Conservation (phyloP, 306 rosid genomes). For the Hylodesmum podocarpum region DNA sequence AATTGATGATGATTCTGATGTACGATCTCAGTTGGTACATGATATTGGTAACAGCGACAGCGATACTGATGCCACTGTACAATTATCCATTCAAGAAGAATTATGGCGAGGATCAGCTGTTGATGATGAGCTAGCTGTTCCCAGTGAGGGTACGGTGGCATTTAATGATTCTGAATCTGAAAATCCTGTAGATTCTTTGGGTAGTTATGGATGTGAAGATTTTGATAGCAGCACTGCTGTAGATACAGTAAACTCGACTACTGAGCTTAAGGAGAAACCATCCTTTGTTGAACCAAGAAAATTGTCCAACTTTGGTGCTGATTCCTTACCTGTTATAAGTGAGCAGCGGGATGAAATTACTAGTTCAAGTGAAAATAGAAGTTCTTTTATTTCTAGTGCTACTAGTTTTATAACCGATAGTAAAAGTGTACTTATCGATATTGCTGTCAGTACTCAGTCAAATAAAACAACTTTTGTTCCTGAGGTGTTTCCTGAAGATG, state of each 20-base stretch:
- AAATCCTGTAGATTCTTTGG: conserved; percentile 36
- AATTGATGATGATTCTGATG: conserved; percentile 33
- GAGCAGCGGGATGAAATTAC: conserved; percentile 44
- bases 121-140: conserved; percentile 36
- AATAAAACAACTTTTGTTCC: conserved; percentile 30
- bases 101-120: conserved; percentile 34
- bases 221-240: conserved; percentile 30
- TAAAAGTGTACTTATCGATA: conserved; percentile 26
- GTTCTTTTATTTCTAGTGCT: conserved; percentile 18
- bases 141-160: conserved; percentile 19
- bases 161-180: conserved; percentile 43
- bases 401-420: conserved; percentile 25
- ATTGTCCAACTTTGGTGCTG: conserved; percentile 33
- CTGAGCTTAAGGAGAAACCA: conserved; percentile 42
- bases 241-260: conserved; percentile 37
- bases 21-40: conserved; percentile 30
- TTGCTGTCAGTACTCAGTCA: conserved; percentile 28
- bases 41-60: conserved; percentile 31
- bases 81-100: conserved; percentile 41
- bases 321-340: conserved; percentile 26
- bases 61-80: conserved; percentile 32
- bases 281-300: conserved; percentile 32
- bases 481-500: conserved; percentile 21
- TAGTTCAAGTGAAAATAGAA: conserved; percentile 30
- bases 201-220: conserved; percentile 40